phyloP scores from a whole-genome alignment of 2,329 filamentous ascomycete species.

The Cladosporium sp. region DNA sequence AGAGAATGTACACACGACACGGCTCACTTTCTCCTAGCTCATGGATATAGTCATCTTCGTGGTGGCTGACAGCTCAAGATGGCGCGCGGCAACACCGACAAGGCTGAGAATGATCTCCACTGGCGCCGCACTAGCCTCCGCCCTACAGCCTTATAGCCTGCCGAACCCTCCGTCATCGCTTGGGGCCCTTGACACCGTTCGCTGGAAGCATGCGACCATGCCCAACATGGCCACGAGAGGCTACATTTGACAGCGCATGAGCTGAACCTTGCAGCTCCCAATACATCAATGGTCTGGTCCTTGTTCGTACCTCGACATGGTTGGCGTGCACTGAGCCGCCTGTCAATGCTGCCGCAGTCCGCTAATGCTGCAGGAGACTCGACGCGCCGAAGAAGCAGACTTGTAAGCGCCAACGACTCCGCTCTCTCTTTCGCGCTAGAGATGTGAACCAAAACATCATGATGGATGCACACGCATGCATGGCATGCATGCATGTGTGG shows the following conservation, averaged over 20 bases:
- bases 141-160: not conserved
- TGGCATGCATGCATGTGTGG: no score
- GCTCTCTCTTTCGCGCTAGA: no score
- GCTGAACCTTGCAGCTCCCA: no score
- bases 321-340: no score
- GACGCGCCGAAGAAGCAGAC: no score
- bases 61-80: not conserved
- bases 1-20: not conserved
- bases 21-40: not conserved
- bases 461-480: no score
- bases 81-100: slow-evolving; percentile 4
- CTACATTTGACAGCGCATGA: not conserved
- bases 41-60: not conserved
- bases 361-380: no score
- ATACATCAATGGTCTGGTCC: no score
- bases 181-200: not conserved
- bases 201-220: not conserved
- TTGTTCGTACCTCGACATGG: no score
- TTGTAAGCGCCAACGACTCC: no score
- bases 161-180: not conserved
- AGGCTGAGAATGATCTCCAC: slow-evolving; percentile 5
- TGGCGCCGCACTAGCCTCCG: not conserved
- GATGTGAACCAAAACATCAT: no score
- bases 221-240: not conserved
- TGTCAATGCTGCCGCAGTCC: no score